Conservation (phyloP, 192 early-diverging fungal genomes). For the Mortierella hygrophila region DNA sequence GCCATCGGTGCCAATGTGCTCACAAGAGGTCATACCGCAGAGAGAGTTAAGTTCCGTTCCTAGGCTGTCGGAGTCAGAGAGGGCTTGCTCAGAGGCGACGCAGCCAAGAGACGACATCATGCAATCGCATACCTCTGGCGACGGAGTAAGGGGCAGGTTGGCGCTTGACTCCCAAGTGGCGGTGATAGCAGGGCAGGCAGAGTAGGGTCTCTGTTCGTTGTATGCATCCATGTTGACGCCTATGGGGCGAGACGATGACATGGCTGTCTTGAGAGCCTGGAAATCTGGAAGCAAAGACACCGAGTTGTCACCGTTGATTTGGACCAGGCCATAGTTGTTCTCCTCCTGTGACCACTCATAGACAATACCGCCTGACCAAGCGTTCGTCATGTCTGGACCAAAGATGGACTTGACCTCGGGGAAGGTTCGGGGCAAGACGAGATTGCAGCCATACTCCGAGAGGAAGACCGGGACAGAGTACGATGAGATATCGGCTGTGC, state of each 20-base stretch:
- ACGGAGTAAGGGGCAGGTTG: conserved; percentile 71
- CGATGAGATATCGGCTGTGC: conserved; percentile 68
- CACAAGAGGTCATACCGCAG: conserved; percentile 56
- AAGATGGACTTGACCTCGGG: conserved; percentile 75
- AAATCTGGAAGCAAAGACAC: conserved; percentile 65
- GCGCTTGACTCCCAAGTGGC: conserved; percentile 66
- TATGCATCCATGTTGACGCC: conserved; percentile 69
- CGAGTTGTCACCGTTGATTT: conserved; percentile 60
- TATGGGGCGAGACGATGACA: conserved; percentile 64
- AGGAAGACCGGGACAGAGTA: conserved; percentile 78
- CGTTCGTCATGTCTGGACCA: conserved; percentile 71
- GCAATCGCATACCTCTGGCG: conserved; percentile 69
- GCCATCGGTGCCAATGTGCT: conserved; percentile 54
- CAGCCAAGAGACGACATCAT: conserved; percentile 72
- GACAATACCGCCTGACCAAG: conserved; percentile 79
- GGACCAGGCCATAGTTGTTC: conserved; percentile 79
- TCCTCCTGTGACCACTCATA: conserved; percentile 82
- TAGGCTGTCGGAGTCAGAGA: conserved; percentile 13
- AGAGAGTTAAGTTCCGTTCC: conserved; percentile 50
- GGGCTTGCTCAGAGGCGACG: conserved; percentile 42
- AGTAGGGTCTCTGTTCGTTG: conserved; percentile 54
- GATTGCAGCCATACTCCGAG: conserved; percentile 83
- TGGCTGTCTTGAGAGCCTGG: conserved; percentile 66
- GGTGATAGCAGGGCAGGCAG: conserved; percentile 57
- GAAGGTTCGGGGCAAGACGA: conserved; percentile 72